Conservation (phyloP, 208 protist genomes). For the Acanthamoeba triangularis region DNA sequence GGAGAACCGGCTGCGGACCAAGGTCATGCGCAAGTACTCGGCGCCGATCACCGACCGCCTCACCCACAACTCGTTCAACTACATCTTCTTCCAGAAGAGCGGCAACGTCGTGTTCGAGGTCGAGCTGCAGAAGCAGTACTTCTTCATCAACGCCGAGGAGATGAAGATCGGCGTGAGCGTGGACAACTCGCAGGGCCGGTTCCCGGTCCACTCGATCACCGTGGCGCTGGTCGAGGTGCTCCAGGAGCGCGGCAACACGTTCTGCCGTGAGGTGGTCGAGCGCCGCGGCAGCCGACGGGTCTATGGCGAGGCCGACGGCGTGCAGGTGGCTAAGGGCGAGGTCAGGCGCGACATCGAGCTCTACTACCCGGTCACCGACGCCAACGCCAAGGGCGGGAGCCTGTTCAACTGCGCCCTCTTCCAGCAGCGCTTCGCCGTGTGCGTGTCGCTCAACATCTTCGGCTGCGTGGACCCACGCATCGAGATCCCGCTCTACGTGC, state of each 20-base stretch:
- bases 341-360: constrained; percentile 32
- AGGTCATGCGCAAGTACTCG: constrained; percentile 30
- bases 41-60: background rate
- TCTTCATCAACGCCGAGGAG: constrained; percentile 68
- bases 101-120: constrained; percentile 49
- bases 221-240: constrained; percentile 51
- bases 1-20: constrained; percentile 10
- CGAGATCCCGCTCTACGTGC: constrained; percentile 49
- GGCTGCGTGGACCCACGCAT: constrained; percentile 37
- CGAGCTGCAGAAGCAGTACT: constrained; percentile 57
- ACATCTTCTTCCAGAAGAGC: constrained; percentile 58
- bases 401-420: constrained; percentile 48
- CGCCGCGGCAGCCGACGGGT: background rate
- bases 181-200: constrained; percentile 52
- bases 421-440: constrained; percentile 35
- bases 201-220: constrained; percentile 22
- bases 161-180: constrained; percentile 22
- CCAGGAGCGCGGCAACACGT: constrained; percentile 47
- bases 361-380: constrained; percentile 31
- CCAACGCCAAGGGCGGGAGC: constrained; percentile 17
- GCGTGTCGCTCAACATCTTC: constrained; percentile 55
- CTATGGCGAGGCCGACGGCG: background rate
- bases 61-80: constrained; percentile 52
- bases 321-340: constrained; percentile 29
- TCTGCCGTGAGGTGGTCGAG: constrained; percentile 49